A percentile compares a stretch with the other conserved stretches of the same genome.
Conservation (phyloP, 805 yeast genomes). For the Naumovozyma castellii region DNA sequence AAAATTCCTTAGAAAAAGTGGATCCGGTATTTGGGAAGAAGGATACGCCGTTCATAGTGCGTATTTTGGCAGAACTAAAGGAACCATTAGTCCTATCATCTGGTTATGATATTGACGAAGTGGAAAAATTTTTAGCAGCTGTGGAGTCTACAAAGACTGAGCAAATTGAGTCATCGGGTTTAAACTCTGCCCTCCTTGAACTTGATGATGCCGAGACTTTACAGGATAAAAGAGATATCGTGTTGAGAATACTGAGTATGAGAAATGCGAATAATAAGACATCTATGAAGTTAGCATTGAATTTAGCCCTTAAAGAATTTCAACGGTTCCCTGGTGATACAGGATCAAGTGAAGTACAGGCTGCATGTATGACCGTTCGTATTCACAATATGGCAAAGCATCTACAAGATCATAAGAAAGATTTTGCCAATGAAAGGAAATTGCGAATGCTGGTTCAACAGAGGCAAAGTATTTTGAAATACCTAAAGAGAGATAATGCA, state of each 20-base stretch:
- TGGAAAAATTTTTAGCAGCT: conserved; percentile 68
- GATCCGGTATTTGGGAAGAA: conserved; percentile 82
- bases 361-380: conserved; percentile 76
- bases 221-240: conserved; percentile 54
- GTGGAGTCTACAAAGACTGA: conserved; percentile 24
- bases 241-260: conserved; percentile 62
- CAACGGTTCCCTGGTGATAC: conserved; percentile 81
- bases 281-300: conserved; percentile 45
- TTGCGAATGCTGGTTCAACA: conserved; percentile 81
- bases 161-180: conserved; percentile 18
- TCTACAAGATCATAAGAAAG: conserved; percentile 60
- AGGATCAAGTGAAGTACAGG: conserved; percentile 92
- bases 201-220: conserved; percentile 32
- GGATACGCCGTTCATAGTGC: conserved; percentile 53
- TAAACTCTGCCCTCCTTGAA: conserved; percentile 17
- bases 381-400: conserved; percentile 74
- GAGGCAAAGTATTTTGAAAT: conserved; percentile 74
- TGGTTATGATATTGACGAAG: conserved; percentile 51
- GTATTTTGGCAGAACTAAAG: conserved; percentile 55
- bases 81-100: conserved; percentile 58
- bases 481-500: conserved; percentile 72
- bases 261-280: conserved; percentile 59
- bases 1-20: conserved; percentile 32
- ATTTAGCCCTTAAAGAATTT: conserved; percentile 69
- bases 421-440: conserved; percentile 54